Evolutionary conservation across 768 basidiomycete species (phyloP), one percentile per base, ranked within the genome.

Genomic region (Tricholoma hemisulphureum): DNA sequence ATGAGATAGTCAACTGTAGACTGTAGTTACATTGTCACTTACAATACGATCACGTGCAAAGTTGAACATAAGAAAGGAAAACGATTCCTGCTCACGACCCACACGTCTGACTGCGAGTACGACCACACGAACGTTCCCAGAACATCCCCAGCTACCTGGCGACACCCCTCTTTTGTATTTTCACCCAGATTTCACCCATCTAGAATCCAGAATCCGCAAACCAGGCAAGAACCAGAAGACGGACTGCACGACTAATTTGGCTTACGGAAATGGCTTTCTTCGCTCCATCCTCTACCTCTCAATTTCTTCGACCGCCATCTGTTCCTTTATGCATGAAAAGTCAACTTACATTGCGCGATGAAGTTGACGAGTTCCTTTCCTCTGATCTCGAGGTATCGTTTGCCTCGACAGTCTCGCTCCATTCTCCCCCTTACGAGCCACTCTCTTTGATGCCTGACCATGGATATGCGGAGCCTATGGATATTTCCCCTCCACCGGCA

Each of bases 311-410:
- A 71, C 79, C 75, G 65, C 84, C 75, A 14, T 66, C 78, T 20
- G 71, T 73, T 14, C 79, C 77, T 57, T 71, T 78, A 35, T 79
- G 80, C 64, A 84, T 82, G 70, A 78, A 74, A 56, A 79, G 71
- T 57, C 79, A 81, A 61, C 71, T 73, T 55, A 69, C 74, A 65
- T 68, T 71, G 63, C 73, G 71, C 63, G 79, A 83, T 64, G 83
- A 87, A 58, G 69, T 83, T 53, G 85, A 90, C 59, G 84, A 87
- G 41, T 86, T 84, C 66, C 77, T 85, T 51, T 83, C 85, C 31
- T 87, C 87, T n/a, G 89, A 90, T 65, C 80, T 91, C 49, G 91
- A 93, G 68, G 74, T 85, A 35, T 92, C 91, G 26, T 93, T 93
- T 66, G 89, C 89, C 6, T 91, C 90, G 28, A 89, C 82, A 59